Evolutionary conservation across 2,329 filamentous ascomycete species (phyloP).

Genomic region (Madurella mycetomatis): DNA sequence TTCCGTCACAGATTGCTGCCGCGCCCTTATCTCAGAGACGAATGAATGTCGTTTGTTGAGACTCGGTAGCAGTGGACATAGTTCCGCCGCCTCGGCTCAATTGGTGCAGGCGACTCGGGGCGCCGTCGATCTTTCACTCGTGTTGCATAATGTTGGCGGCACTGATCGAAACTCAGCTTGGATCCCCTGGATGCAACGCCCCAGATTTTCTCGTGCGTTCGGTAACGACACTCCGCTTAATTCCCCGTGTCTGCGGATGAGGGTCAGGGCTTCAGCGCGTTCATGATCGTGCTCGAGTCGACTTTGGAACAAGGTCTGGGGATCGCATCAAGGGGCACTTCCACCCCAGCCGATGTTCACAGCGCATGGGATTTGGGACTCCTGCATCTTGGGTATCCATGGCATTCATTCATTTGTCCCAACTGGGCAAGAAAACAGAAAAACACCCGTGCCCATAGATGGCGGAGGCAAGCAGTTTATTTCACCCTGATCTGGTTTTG

Average conservation of each 20-base stretch:
- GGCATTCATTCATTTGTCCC: conserved; percentile 22
- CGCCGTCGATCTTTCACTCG: conserved; percentile 24
- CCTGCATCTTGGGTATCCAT: conserved; percentile 20
- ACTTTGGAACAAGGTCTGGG: not conserved
- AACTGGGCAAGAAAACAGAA: conserved; percentile 10
- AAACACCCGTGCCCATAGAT: conserved; percentile 19
- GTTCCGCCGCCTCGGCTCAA: not conserved
- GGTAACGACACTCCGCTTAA: no score
- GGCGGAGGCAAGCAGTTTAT: conserved; percentile 27
- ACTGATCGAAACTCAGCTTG: conserved; percentile 1
- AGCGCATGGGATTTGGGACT: conserved; percentile 6
- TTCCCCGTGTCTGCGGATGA: not conserved
- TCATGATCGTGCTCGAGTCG: not conserved
- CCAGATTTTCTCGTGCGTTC: not conserved
- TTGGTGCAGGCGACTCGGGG: not conserved
- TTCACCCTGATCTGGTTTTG: conserved; percentile 31
- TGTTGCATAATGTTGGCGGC: conserved; percentile 19
- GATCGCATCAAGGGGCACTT: not conserved
- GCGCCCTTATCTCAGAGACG: no score
- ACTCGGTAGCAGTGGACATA: not conserved
- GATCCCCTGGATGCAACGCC: not conserved
- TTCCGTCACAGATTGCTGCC: no score
- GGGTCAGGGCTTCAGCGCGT: not conserved
- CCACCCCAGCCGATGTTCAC: conserved; percentile 2
- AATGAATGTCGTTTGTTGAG: no score